Evolutionary conservation across 352 stramenopile genomes (phyloP), one percentile per base, ranked within the genome.

Genomic region (Phytophthora pluvialis): DNA sequence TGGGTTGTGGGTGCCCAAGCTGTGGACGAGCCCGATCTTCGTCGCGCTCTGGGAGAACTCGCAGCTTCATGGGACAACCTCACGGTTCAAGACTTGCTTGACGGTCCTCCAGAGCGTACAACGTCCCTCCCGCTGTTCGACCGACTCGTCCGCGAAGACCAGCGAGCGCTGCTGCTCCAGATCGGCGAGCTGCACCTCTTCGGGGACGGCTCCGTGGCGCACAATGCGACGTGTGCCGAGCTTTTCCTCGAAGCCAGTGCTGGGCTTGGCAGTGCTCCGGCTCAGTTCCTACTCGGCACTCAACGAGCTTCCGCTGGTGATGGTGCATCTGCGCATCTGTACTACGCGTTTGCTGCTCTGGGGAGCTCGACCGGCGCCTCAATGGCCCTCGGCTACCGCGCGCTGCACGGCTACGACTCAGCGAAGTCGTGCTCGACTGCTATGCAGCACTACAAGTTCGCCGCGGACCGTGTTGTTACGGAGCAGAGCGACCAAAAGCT

Each of bases 381-480:
- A 11, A 89, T 95, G 73, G 80, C 81, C n/a, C 69, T 95, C 8
- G 89, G 86, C 3, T 93, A 93, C 33, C 74, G 81, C 0, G 73
- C 87, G 15, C 40, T 85, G 1, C 65, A 90, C 25, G 88, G 89
- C 38, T 80, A 83, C 32, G 54, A 73, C 1, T 70, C 83, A 1
- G 61, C 72, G 1, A 73, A 67, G 28, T 87, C 72, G 5, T 96
- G 89, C 55, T 71, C 82, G 11, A 36, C 57, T 7, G 75, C 89
- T 4, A 48, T 96, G 25, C 56, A 65, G 18, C 78, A 93, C 73
- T 96, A 97, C 75, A 90, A 93, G 49, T 71, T 73, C 11, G 88
- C 82, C 0, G 89, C 88, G 0, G 80, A 84, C 35, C 69, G 75
- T 11, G 78, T 87, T 29, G 78, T 86, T 3, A 51, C 61, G 0